phyloP scores from a whole-genome alignment of 1,284 basidiomycete genomes.

The Chalciporus sp. region DNA sequence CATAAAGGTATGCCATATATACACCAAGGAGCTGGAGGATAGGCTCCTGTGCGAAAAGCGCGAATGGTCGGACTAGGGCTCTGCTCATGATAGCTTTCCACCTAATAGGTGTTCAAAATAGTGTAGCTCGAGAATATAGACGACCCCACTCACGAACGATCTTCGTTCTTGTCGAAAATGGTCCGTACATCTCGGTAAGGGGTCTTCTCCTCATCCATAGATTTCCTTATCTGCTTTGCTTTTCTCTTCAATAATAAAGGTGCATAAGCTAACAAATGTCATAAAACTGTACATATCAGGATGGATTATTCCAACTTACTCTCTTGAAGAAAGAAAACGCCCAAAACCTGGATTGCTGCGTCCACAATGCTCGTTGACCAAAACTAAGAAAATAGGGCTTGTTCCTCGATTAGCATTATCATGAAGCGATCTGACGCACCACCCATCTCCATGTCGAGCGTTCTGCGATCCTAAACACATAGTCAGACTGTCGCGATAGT shows the following conservation, averaged over 20 bases:
- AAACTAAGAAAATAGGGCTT: constrained; percentile 45
- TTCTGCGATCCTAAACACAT: constrained; percentile 50
- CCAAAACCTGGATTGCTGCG: constrained; percentile 50
- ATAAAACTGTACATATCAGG: neutral
- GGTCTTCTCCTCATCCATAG: constrained; percentile 47
- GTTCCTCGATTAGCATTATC: neutral
- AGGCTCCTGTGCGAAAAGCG: constrained; percentile 48
- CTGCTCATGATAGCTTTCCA: constrained; percentile 41
- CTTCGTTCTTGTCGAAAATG: constrained; percentile 43
- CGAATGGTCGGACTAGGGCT: constrained; percentile 50
- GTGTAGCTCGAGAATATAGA: neutral
- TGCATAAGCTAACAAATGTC: constrained; percentile 50
- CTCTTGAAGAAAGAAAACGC: constrained; percentile 63
- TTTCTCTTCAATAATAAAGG: constrained; percentile 64
- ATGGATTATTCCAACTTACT: constrained; percentile 40
- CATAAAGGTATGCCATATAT: constrained; percentile 56
- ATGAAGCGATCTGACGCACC: constrained; percentile 34
- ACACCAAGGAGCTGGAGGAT: constrained; percentile 48
- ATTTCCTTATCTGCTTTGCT: constrained; percentile 51
- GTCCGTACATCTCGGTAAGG: constrained; percentile 42
- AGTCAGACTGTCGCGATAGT: neutral
- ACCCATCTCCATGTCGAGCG: constrained; percentile 69
- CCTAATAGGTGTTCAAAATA: constrained; percentile 13
- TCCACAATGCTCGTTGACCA: constrained; percentile 62
- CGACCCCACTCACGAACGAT: constrained; percentile 42